Percentiles rank a stretch among this genome's conserved stretches.
Evolutionary conservation across 306 rosid species (phyloP).

Genomic region (Dalbergia cultrata): DNA sequence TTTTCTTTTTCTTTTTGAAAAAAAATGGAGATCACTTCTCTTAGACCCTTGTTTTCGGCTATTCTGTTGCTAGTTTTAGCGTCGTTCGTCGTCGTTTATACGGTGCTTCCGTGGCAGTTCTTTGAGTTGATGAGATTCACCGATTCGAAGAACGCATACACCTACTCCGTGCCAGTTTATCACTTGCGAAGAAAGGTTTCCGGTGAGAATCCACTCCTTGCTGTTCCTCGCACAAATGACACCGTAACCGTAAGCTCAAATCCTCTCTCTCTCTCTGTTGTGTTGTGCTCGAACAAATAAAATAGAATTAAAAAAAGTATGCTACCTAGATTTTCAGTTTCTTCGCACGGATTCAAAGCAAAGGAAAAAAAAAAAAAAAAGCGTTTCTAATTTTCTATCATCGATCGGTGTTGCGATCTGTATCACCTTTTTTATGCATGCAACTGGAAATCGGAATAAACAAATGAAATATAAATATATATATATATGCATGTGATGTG

Average conservation of each 20-base stretch:
- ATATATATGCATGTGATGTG: background rate
- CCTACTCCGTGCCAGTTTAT: background rate
- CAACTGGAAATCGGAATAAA: background rate
- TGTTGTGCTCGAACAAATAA: background rate
- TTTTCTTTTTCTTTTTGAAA: no score
- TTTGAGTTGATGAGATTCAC: background rate
- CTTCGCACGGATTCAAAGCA: background rate
- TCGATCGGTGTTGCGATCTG: background rate
- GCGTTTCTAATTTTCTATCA: background rate
- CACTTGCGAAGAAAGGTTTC: conserved; percentile 24
- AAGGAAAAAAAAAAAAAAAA: no score
- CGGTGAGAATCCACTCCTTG: conserved; percentile 1
- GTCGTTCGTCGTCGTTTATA: conserved; percentile 12
- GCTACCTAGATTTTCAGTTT: background rate
- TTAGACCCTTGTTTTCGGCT: conserved; percentile 6
- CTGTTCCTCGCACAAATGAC: conserved; percentile 38
- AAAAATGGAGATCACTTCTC: conserved; percentile 22
- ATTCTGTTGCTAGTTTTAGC: conserved; percentile 14
- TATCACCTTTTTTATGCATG: no score
- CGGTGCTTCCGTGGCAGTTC: conserved; percentile 36
- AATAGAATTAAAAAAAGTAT: no score
- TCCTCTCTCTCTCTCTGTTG: background rate
- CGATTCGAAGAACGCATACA: background rate
- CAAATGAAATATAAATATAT: background rate
- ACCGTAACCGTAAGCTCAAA: conserved; percentile 24